phyloP scores from a whole-genome alignment of 1,284 basidiomycete genomes.

The Ceratobasidium sp. region DNA sequence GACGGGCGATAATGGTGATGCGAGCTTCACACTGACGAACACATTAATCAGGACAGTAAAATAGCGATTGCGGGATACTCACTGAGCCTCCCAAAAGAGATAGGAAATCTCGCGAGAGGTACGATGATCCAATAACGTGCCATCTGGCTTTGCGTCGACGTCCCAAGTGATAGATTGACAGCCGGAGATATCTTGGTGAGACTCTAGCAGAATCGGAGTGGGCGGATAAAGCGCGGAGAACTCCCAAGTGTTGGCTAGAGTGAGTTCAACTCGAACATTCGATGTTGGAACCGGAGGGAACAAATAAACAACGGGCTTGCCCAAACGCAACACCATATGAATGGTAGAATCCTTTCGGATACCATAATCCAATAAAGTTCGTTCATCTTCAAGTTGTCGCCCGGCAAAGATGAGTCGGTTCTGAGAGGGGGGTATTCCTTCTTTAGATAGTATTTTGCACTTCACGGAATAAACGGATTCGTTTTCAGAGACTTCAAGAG shows the following conservation, averaged over 20 bases:
- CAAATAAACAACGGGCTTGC: slow-evolving; percentile 51
- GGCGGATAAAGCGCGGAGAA: slow-evolving; percentile 53
- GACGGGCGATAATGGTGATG: background rate
- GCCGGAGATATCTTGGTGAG: slow-evolving; percentile 53
- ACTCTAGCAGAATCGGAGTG: slow-evolving; percentile 17
- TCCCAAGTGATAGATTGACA: background rate
- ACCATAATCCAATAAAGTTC: slow-evolving; percentile 54
- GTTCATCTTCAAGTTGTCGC: slow-evolving; percentile 62
- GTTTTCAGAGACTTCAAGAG: too few relatives aligned
- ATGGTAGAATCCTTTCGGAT: slow-evolving; percentile 48
- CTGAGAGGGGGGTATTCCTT: too few relatives aligned
- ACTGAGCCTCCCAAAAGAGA: slow-evolving; percentile 59
- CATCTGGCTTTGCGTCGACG: slow-evolving; percentile 51
- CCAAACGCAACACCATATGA: slow-evolving; percentile 15
- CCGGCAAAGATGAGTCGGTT: slow-evolving; percentile 68
- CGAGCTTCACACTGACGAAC: background rate
- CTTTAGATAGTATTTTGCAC: too few relatives aligned
- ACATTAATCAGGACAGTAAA: background rate
- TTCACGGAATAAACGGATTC: too few relatives aligned
- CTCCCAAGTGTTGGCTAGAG: slow-evolving; percentile 52
- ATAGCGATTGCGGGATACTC: slow-evolving; percentile 14
- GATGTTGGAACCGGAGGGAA: slow-evolving; percentile 34
- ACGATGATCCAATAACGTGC: slow-evolving; percentile 53
- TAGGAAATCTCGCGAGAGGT: slow-evolving; percentile 54
- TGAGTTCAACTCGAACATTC: slow-evolving; percentile 51